These are phyloP conservation scores for Begonia loranthoides DNA, from an alignment of 306 rosid species.

Conservation along the genomic window DNA sequence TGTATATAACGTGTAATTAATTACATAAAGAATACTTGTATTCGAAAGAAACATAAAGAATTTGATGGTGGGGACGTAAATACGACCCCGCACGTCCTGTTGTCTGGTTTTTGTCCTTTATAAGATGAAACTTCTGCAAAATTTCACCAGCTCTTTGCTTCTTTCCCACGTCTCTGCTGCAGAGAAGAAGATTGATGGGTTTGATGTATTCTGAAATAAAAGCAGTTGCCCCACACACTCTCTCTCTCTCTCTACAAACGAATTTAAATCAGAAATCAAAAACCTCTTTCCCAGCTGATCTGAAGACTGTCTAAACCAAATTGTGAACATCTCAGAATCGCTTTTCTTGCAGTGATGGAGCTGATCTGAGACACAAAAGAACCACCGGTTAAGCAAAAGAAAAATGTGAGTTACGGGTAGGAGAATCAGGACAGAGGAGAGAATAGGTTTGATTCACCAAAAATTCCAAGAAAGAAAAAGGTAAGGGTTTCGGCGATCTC, in stretches of 20 bases:
- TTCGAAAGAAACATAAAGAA: constrained; percentile 29
- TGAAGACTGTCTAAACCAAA: not conserved
- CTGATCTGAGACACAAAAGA: no score
- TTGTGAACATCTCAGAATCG: constrained; percentile 9
- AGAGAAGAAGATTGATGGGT: constrained; percentile 52
- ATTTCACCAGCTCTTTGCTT: constrained; percentile 47
- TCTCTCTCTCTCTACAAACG: not conserved
- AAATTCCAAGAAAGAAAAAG: constrained; percentile 29
- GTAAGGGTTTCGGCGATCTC: constrained; percentile 29
- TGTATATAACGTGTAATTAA: no score
- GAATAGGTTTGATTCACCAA: constrained; percentile 33
- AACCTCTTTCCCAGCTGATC: no score
- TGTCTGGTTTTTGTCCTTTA: constrained; percentile 42
- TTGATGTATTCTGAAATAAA: constrained; percentile 49
- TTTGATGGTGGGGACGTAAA: constrained; percentile 29
- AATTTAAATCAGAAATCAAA: not conserved
- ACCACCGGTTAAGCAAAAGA: no score
- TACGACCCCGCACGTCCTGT: constrained; percentile 31
- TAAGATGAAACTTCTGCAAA: constrained; percentile 21
- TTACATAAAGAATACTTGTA: no score
- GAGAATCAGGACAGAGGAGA: constrained; percentile 21
- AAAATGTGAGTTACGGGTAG: not conserved
- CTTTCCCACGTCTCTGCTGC: constrained; percentile 56
- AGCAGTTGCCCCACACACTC: constrained; percentile 14
- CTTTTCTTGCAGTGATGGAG: no score